Base-by-base conservation (phyloP, 148 eudicot genomes). In the Persicaria maculosa region DNA sequence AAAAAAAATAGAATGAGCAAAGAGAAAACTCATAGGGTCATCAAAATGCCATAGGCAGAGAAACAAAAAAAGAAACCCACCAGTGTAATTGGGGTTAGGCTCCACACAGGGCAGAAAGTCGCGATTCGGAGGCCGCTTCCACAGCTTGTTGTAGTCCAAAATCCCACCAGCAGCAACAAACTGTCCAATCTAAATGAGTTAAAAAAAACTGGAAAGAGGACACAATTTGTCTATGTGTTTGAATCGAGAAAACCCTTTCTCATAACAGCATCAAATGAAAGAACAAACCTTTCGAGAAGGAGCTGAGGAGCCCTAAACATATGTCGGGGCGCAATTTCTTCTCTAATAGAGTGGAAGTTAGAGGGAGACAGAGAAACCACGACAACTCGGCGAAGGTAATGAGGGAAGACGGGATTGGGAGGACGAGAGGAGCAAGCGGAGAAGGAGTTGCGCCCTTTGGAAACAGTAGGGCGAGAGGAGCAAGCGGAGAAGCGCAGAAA, bases 151-250 rank as follows among this genome's bases (percentile, higher is more conserved):
- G 48, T 74, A 53, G 76, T 81, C 80, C 85, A 72, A 76, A 58
- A 55, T 72, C 75, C 81, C 82, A 69, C 81, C 83, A 74, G 86
- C 87, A 83, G 78, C 90, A 81, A 80, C 82, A 84, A 88, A 83
- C 97, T 88, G 93, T 87, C 86, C 87, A 91, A 81, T 88, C 87
- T 87, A 89, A 88, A 83, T 79, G 93, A 84, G 91, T 84, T 82
- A 86, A 85, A 55, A 85, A 87, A 79, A 3, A 31, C 40, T 31
- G 40, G 36, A 31, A 31, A 31, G 40, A 31, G 40, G 40, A 31
- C 40, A 31, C 3, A 31, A 31, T 31, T 1, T 31, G 40, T 31
- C 40, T 31, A 31, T 31, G 40, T 31, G 40, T 31, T 1, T 31
- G 40, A 31, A 31, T 31, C 40, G 40, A 31, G 40, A 31, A 31